Base-by-base conservation (phyloP, 2,329 filamentous ascomycete genomes). In the Claviceps sp. region DNA sequence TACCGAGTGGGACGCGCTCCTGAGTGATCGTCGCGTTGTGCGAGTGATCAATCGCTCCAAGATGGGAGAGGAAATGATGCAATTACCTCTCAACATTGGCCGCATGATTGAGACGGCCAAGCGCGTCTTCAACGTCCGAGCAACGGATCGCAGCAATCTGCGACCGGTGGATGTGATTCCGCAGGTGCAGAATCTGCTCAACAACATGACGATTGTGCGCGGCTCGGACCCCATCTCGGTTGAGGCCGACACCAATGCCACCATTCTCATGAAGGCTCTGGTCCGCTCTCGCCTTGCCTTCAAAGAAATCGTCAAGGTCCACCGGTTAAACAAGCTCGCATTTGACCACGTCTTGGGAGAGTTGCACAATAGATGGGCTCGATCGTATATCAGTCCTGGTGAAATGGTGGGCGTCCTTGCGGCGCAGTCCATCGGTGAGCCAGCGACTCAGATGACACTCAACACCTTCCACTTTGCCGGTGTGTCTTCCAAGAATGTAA, bases 381-480 rank as follows among this genome's bases (percentile, higher is more conserved):
- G 86, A 61, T 81, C 91, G 46, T 82, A 86, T 60, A 90, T 95
- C 55, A 88, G 83, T 60, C 91, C 93, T 47, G 93, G 94, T 64
- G 94, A 98, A 67, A 98, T 98, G 93, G 93, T 98, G 52, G 93
- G 93, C 72, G 93, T 98, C 22, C 74, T 98, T 62, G 93, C 93
- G 56, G 93, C 94, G 6, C 93, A 98, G 71, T 98, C 93, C 36
- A 98, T 98, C 65, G 93, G 93, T 73, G 93, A 98, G 69, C 93
- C 93, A 42, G 94, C 93, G 22, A 98, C 93, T 1, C 93, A 98
- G 75, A 98, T 98, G 93, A 98, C 93, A 1, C 74, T 98, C 55
- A 98, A 98, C 73, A 98, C 93, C 23, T 98, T 98, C 85, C 93
- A 98, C 77, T 98, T 98, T 68, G 90, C 93, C 68, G 93, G 93